These are phyloP conservation scores for Pelargonium australe DNA, from an alignment of 441 rosid genomes.

Conservation along the genomic window DNA sequence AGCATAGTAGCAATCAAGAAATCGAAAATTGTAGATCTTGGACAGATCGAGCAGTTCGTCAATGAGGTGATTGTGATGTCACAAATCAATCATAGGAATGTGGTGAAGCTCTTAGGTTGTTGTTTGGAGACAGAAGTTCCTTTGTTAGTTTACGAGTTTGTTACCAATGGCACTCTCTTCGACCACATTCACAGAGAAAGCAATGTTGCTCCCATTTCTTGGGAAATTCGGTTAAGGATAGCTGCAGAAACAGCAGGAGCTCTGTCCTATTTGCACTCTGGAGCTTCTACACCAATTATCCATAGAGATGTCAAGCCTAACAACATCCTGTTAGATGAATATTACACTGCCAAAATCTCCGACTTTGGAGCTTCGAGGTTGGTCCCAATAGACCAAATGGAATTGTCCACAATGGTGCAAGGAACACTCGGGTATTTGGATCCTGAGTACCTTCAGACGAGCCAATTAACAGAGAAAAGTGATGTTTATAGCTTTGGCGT, in stretches of 20 bases:
- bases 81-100: constrained; percentile 23
- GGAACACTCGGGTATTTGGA: constrained; percentile 24
- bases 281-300: constrained; percentile 16
- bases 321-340: constrained; percentile 19
- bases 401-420: constrained; percentile 11
- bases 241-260: constrained; percentile 21
- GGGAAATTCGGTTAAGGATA: constrained; percentile 18
- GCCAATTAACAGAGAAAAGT: constrained; percentile 18
- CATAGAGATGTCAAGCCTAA: constrained; percentile 25
- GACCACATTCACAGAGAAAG: constrained; percentile 14
- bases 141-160: constrained; percentile 22
- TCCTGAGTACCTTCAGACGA: constrained; percentile 15
- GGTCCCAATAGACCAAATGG: constrained; percentile 11
- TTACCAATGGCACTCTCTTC: constrained; percentile 19
- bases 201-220: neutral
- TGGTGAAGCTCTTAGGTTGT: constrained; percentile 19
- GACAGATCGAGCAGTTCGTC: constrained; percentile 23
- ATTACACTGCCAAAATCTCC: constrained; percentile 16
- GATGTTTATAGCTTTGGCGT: constrained; percentile 23
- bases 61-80: constrained; percentile 22
- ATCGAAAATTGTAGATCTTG: constrained; percentile 16
- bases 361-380: constrained; percentile 27
- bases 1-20: constrained; percentile 32
- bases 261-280: constrained; percentile 22
- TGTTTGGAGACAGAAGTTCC: constrained; percentile 25